These are phyloP conservation scores for Claviceps monticola DNA, from an alignment of 2,329 filamentous ascomycete species.

Conservation along the genomic window DNA sequence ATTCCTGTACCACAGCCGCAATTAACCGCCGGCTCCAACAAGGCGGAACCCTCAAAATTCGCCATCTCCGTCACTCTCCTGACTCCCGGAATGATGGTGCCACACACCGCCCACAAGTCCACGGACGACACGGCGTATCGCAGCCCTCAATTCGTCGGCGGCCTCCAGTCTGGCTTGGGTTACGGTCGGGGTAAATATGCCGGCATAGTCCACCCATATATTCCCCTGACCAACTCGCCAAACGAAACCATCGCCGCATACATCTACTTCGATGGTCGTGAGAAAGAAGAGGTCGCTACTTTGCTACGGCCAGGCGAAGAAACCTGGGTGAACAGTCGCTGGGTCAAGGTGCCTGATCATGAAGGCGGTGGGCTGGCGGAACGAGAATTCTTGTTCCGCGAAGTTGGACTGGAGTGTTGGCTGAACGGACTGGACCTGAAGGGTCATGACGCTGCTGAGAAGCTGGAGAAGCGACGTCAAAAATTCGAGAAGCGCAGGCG, in stretches of 20 bases:
- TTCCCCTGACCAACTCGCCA: constrained; percentile 78
- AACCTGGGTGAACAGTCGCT: constrained; percentile 97
- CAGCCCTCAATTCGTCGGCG: constrained; percentile 67
- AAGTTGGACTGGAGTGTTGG: constrained; percentile 92
- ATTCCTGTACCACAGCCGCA: constrained; percentile 88
- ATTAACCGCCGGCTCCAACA: constrained; percentile 46
- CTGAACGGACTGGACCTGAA: constrained; percentile 92
- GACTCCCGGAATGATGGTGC: constrained; percentile 75
- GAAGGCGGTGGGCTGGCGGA: constrained; percentile 92
- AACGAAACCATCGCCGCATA: constrained; percentile 98
- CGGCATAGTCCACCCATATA: constrained; percentile 65
- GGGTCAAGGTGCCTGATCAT: constrained; percentile 84
- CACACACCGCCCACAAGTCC: constrained; percentile 80
- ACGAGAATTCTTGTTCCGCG: constrained; percentile 91
- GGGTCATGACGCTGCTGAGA: constrained; percentile 78
- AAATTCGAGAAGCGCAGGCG: constrained; percentile 60
- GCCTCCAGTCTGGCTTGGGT: constrained; percentile 40
- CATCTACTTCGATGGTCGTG: constrained; percentile 93
- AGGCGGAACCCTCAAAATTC: constrained; percentile 88
- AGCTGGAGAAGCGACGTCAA: constrained; percentile 74
- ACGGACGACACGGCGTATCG: constrained; percentile 65
- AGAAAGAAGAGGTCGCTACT: constrained; percentile 94
- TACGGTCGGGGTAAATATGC: constrained; percentile 32
- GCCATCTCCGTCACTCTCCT: constrained; percentile 95
- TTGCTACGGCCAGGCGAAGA: constrained; percentile 84